These are phyloP conservation scores for Choricystis sp. DNA, from an alignment of 139 green algal genomes.

Conservation along the genomic window DNA sequence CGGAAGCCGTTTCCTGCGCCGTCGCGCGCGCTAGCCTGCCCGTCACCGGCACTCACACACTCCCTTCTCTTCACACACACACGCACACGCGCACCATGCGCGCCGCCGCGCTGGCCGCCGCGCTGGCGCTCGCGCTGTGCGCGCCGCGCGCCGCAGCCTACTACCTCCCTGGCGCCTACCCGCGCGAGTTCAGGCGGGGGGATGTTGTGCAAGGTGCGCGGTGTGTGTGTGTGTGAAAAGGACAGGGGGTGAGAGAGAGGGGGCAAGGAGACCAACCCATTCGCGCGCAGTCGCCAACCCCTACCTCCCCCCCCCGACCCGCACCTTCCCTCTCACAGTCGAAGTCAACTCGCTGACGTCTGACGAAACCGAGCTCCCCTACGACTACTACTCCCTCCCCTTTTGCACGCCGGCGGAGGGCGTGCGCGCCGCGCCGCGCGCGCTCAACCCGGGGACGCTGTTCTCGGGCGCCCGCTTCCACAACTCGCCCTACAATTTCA, in stretches of 20 bases:
- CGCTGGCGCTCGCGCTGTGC: not conserved
- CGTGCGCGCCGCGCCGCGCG: slow-evolving; percentile 36
- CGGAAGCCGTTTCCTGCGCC: too few relatives aligned
- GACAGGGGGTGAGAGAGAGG: not conserved
- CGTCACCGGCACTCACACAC: too few relatives aligned
- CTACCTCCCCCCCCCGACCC: not conserved
- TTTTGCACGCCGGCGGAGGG: slow-evolving; percentile 82
- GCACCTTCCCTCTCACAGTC: slow-evolving; percentile 11
- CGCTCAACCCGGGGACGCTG: slow-evolving; percentile 84
- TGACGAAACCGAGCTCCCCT: slow-evolving; percentile 76
- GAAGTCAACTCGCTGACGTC: slow-evolving; percentile 64
- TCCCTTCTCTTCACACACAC: too few relatives aligned
- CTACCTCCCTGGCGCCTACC: slow-evolving; percentile 61
- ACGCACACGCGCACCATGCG: too few relatives aligned
- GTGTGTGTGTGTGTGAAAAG: slow-evolving; percentile 29
- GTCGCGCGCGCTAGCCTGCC: too few relatives aligned
- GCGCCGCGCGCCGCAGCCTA: slow-evolving; percentile 17
- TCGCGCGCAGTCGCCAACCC: not conserved
- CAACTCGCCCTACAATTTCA: slow-evolving; percentile 84
- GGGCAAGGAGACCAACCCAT: not conserved
- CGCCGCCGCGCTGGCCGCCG: not conserved
- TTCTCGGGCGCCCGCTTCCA: slow-evolving; percentile 71
- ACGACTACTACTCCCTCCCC: slow-evolving; percentile 82
- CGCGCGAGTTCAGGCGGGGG: slow-evolving; percentile 39
- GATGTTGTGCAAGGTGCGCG: not conserved